These are phyloP conservation scores for Gomphus sp. DNA, from an alignment of 1,284 basidiomycete genomes.

Conservation along the genomic window DNA sequence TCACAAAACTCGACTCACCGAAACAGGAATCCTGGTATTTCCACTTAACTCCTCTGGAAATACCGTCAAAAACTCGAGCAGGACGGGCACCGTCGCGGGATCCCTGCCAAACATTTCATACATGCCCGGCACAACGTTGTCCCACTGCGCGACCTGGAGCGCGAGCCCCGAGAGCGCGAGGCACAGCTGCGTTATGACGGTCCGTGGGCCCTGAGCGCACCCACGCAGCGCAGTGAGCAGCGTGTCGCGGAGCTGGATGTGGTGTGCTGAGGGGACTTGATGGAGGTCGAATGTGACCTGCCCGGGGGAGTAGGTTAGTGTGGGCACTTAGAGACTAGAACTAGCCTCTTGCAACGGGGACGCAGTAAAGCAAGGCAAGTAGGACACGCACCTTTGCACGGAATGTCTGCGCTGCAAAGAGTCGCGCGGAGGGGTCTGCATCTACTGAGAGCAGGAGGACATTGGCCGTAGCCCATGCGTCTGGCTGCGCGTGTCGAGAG, in stretches of 20 bases:
- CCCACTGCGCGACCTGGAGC: constrained; percentile 88
- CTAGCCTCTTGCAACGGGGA: too few relatives aligned
- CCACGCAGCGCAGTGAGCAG: constrained; percentile 68
- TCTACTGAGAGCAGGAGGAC: constrained; percentile 77
- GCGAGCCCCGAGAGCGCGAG: constrained; percentile 87
- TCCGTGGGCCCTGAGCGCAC: constrained; percentile 70
- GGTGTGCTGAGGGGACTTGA: constrained; percentile 70
- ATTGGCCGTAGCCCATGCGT: constrained; percentile 96
- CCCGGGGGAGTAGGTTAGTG: too few relatives aligned
- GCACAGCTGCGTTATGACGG: constrained; percentile 85
- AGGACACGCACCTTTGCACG: constrained; percentile 71
- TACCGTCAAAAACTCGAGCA: constrained; percentile 88
- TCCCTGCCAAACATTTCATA: constrained; percentile 83
- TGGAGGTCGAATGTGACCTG: constrained; percentile 94
- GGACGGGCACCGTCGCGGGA: constrained; percentile 71
- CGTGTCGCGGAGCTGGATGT: constrained; percentile 80
- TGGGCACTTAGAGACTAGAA: too few relatives aligned
- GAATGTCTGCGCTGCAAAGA: constrained; percentile 97
- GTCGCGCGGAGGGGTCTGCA: constrained; percentile 71
- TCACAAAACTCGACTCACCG: constrained; percentile 41
- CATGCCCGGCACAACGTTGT: constrained; percentile 71
- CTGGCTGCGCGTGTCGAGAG: constrained; percentile 47
- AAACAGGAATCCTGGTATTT: constrained; percentile 85
- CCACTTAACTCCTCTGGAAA: constrained; percentile 85
- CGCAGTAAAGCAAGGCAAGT: constrained; percentile 8